Conservation (phyloP, 2,329 filamentous ascomycete genomes). For the Cytospora leucostoma region DNA sequence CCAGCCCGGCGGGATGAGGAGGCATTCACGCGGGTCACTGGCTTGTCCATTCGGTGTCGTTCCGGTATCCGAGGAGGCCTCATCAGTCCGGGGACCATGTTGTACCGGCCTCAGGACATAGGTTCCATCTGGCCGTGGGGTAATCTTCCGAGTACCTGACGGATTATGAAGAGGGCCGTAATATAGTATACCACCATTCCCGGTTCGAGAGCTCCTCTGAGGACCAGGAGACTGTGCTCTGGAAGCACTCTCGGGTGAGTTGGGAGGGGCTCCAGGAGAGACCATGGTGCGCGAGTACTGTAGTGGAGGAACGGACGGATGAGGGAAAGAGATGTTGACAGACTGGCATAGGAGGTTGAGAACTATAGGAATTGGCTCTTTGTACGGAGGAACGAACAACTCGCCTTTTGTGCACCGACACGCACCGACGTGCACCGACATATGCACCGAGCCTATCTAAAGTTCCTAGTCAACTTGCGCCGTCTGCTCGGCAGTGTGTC, state of each 20-base stretch:
- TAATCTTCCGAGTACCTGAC: not conserved
- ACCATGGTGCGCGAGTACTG: not conserved
- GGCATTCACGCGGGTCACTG: not conserved
- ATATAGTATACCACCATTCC: not conserved
- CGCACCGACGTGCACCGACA: too few relatives aligned
- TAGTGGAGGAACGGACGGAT: not conserved
- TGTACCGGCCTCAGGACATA: not conserved
- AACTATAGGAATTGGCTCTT: not conserved
- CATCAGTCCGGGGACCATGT: not conserved
- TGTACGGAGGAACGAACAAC: not conserved
- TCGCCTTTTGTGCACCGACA: not conserved
- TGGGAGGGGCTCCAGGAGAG: not conserved
- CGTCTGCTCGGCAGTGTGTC: not conserved
- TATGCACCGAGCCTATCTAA: not conserved
- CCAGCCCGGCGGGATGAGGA: not conserved
- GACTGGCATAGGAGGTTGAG: not conserved
- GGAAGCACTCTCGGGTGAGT: not conserved
- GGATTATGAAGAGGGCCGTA: not conserved
- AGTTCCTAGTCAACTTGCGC: not conserved
- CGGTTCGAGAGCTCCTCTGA: not conserved
- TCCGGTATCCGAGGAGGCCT: not conserved
- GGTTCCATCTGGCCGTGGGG: not conserved
- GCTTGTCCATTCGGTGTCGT: not conserved
- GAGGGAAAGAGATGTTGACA: not conserved
- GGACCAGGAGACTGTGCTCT: not conserved